Conservation (phyloP, 257 asterid species). For the Solanum chiquidenum region DNA sequence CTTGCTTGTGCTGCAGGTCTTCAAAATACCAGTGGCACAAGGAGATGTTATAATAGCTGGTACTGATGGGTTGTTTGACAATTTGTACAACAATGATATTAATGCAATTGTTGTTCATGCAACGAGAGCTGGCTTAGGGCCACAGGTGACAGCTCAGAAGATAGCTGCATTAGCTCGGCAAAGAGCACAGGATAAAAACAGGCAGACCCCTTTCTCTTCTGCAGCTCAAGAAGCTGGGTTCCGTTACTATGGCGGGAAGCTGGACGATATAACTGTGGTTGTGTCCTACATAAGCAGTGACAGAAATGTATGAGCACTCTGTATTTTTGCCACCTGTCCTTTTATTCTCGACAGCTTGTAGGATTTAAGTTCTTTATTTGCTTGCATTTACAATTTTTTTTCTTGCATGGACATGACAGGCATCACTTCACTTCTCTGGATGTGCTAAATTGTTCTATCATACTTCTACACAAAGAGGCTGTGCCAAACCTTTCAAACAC, state of each 20-base stretch:
- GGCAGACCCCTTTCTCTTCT: slow-evolving; percentile 96
- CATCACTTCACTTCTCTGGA: neutral
- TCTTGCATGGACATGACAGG: neutral
- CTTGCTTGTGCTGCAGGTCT: slow-evolving; percentile 45
- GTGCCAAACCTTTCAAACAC: neutral
- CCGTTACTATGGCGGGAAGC: slow-evolving; percentile 91
- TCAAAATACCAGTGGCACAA: slow-evolving; percentile 75
- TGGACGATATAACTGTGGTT: slow-evolving; percentile 90
- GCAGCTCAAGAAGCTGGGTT: slow-evolving; percentile 98
- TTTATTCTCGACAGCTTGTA: neutral
- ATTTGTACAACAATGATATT: slow-evolving; percentile 78
- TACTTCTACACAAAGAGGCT: neutral
- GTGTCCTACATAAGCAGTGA: slow-evolving; percentile 71
- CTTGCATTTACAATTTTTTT: neutral
- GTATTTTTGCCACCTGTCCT: neutral
- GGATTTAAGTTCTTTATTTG: neutral
- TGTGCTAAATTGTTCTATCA: neutral
- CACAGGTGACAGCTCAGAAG: slow-evolving; percentile 91
- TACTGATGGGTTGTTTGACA: slow-evolving; percentile 95
- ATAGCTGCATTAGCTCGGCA: slow-evolving; percentile 86
- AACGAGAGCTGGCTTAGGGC: slow-evolving; percentile 74
- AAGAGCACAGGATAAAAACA: slow-evolving; percentile 76
- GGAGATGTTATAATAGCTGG: slow-evolving; percentile 96
- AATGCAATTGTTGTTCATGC: slow-evolving; percentile 84
- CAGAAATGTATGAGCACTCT: slow-evolving; percentile 39